Base-by-base conservation (phyloP, 73 alveolate species). In the Durusdinium trenchii region DNA sequence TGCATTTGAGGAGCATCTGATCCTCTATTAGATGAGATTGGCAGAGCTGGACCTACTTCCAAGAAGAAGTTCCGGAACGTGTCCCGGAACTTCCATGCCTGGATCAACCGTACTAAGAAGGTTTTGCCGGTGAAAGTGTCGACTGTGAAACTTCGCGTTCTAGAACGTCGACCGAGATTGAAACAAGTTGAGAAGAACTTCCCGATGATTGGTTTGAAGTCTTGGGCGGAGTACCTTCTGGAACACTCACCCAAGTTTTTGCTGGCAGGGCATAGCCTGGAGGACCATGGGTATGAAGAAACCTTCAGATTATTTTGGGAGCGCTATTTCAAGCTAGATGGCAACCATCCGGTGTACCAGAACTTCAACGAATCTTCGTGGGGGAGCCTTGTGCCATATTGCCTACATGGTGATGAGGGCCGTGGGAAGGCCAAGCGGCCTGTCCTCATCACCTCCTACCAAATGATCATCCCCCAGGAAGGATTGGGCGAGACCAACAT, bases 351-450 rank as follows among this genome's bases (percentile, higher is more conserved):
- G 0, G 62, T 81, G 6, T 81, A 47, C 32, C 35, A 14, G 32
- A 16, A 47, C 32, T 48, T 28, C 28, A 4, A 7, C 36, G 48
- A 23, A 46, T 0, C 2, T 20, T 62, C 46, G 18, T 48, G 46
- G 23, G 42, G 69, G 16, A 45, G 20, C 26, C 3, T 46, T 9
- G 36, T 81, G 4, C 91, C 91, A 1, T 81, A 9, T 5, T 46
- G 32, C 28, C 23, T 81, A 26, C 91, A 81, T 9, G 91, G 91
- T 1, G 91, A 81, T 28, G 91, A 81, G 35, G 91, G 91, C 3
- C 0, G 91, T 14, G 84, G 83, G 9, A 73, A 38, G 50, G 50
- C 47, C 48, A 35, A 73, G 20, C 20, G 47, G 30, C 52, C 84
- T 9, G 32, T 38, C 36, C 84, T 73, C 30, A 32, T 73, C 84